Base-by-base conservation (phyloP, 2,329 filamentous ascomycete genomes). In the Helotiales sp. region DNA sequence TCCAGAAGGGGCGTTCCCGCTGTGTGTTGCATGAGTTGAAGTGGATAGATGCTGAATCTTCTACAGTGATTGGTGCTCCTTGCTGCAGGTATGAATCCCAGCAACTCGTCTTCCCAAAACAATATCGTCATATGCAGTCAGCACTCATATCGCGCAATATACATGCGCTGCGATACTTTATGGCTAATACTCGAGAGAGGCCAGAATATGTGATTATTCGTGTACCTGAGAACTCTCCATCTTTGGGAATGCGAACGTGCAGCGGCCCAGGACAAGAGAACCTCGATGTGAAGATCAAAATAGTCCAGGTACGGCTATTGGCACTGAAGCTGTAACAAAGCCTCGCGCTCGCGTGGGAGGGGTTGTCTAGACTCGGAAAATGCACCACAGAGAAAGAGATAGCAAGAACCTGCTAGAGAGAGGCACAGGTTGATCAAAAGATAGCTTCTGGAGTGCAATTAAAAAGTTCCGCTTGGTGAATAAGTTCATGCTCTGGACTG, bases 21-120 rank as follows among this genome's bases (percentile, higher is more conserved):
- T 17, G n/a, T n/a, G n/a, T 13, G 31, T 25, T 25, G 22, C 40
- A 44, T 44, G 40, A n/a, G 40, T 6, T 31, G 27, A 47, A 9
- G 46, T 22, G 29, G 46, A 19, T 25, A 48, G 25, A 30, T 31
- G 29, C 19, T 30, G 46, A 6, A 48, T 48, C 29, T 7, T 6
- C 17, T 24, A 30, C 30, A 8, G 17, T 24, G 49, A 52, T 52
- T 52, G 49, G 49, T 25, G 49, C 19, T 19, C 31, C 33, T 29
- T 22, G 40, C 40, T 52, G 31, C 49, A 40, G 24, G 22, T 19
- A 29, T 15, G 3, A 7, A 52, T 40, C 49, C 49, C 34, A 40
- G 49, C 48, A 31, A 13, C 22, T 42, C 10, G 13, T 42, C 34
- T 52, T 27, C 49, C 49, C 12, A 38, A 52, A 52, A 52, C 49